A percentile compares a stretch with the other conserved stretches of the same genome.
phyloP scores from a whole-genome alignment of 2,329 filamentous ascomycete species.

The Furcasterigmium sp. region DNA sequence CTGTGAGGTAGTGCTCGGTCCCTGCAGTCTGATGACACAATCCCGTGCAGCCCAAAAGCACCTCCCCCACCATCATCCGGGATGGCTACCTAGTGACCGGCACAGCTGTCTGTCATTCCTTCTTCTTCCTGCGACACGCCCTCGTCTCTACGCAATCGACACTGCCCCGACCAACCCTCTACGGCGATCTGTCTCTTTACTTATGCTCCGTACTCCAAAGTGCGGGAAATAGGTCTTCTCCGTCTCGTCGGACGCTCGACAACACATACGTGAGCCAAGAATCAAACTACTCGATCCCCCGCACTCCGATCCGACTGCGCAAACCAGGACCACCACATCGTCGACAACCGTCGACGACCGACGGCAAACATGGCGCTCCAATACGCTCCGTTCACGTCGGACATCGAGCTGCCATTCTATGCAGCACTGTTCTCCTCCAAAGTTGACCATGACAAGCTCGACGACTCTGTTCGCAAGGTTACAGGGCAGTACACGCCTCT shows the following conservation, averaged over 20 bases:
- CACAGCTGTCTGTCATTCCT: background rate
- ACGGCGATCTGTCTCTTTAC: no score
- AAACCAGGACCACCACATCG: background rate
- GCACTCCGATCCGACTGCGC: no score
- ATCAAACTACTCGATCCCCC: no score
- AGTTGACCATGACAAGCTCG: slow-evolving; percentile 94
- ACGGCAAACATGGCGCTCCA: slow-evolving; percentile 32
- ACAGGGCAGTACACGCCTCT: slow-evolving; percentile 87
- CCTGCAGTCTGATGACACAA: slow-evolving; percentile 2
- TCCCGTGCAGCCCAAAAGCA: background rate
- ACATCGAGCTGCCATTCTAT: slow-evolving; percentile 95
- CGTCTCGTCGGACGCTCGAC: no score
- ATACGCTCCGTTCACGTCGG: slow-evolving; percentile 87
- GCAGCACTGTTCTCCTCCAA: slow-evolving; percentile 87
- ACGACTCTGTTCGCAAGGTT: slow-evolving; percentile 83
- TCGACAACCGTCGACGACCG: background rate
- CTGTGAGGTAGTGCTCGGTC: background rate
- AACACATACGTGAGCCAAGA: no score
- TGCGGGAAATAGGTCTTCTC: no score
- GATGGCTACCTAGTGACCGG: no score
- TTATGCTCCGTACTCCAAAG: no score
- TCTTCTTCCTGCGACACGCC: no score
- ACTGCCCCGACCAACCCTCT: no score
- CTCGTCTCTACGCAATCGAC: no score
- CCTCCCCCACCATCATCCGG: background rate